phyloP scores from a whole-genome alignment of 2,329 filamentous ascomycete species.

The Fusarium compactum region DNA sequence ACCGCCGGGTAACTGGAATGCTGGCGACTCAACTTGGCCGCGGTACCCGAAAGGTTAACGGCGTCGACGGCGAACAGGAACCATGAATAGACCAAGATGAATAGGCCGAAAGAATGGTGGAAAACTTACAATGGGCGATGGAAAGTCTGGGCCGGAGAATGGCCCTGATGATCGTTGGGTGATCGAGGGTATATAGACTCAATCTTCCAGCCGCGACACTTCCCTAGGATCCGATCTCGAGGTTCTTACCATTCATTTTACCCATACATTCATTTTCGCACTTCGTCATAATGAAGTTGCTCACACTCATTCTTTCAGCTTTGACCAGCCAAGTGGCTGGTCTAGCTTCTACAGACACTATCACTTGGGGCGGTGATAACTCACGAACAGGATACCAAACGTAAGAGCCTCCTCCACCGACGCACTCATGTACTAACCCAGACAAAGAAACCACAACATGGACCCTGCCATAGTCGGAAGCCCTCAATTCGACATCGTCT shows the following conservation, averaged over 20 bases:
- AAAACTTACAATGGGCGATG: background rate
- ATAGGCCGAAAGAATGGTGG: background rate
- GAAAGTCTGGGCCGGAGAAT: background rate
- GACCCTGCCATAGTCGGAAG: conserved; percentile 69
- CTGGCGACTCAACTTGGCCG: background rate
- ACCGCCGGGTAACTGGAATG: conserved; percentile 23
- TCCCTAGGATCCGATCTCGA: background rate
- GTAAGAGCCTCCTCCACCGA: conserved; percentile 50
- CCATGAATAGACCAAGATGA: background rate
- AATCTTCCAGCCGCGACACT: background rate
- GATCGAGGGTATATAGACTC: conserved; percentile 23
- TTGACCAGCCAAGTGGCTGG: conserved; percentile 52
- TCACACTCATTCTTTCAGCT: conserved; percentile 49
- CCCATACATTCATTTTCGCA: conserved; percentile 15
- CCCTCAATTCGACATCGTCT: conserved; percentile 67
- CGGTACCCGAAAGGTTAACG: conserved; percentile 26
- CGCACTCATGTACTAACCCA: background rate
- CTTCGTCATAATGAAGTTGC: conserved; percentile 43
- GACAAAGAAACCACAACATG: conserved; percentile 68
- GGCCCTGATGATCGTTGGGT: background rate
- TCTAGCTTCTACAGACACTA: conserved; percentile 64
- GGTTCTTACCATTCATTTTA: background rate
- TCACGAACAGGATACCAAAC: conserved; percentile 65
- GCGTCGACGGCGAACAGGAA: background rate
- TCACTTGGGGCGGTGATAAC: conserved; percentile 71